Evolutionary conservation across 208 protist species (phyloP).

Genomic region (Trypanosoma conorhini): DNA sequence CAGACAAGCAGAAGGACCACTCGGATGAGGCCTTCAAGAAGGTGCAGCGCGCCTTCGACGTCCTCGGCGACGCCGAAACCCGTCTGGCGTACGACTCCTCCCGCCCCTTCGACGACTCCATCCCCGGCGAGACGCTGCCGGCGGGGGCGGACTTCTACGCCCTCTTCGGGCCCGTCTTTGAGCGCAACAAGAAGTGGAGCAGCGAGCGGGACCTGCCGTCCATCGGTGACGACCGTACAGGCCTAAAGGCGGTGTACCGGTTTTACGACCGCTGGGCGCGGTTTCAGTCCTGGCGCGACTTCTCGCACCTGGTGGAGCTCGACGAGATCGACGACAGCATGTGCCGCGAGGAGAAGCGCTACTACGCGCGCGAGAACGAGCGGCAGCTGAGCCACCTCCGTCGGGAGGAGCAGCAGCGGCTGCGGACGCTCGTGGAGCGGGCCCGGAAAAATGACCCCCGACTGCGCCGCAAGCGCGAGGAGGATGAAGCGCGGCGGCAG

Average conservation of each 20-base stretch:
- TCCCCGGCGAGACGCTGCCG: slow-evolving; percentile 69
- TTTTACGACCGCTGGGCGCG: slow-evolving; percentile 97
- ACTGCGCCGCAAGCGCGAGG: slow-evolving; percentile 78
- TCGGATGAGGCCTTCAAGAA: slow-evolving; percentile 93
- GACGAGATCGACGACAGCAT: slow-evolving; percentile 92
- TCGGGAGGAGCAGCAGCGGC: slow-evolving; percentile 89
- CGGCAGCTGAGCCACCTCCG: slow-evolving; percentile 79
- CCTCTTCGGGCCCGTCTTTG: slow-evolving; percentile 91
- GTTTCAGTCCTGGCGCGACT: slow-evolving; percentile 97
- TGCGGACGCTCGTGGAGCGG: slow-evolving; percentile 89
- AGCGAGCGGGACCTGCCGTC: slow-evolving; percentile 59
- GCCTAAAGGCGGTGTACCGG: slow-evolving; percentile 69
- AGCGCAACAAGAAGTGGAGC: slow-evolving; percentile 93
- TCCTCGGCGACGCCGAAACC: slow-evolving; percentile 88
- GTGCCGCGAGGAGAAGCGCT: slow-evolving; percentile 96
- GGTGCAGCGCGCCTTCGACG: slow-evolving; percentile 95
- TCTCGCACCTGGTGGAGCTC: slow-evolving; percentile 93
- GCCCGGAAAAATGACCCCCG: slow-evolving; percentile 93
- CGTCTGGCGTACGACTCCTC: slow-evolving; percentile 94
- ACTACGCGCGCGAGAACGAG: slow-evolving; percentile 97
- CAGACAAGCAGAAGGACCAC: slow-evolving; percentile 92
- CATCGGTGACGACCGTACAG: slow-evolving; percentile 69
- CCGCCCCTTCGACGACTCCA: slow-evolving; percentile 93
- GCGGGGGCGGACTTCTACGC: slow-evolving; percentile 85
- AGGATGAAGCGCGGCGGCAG: slow-evolving; percentile 70